These are phyloP conservation scores for Uronychia setigera DNA, from an alignment of 73 alveolate species.

Conservation along the genomic window DNA sequence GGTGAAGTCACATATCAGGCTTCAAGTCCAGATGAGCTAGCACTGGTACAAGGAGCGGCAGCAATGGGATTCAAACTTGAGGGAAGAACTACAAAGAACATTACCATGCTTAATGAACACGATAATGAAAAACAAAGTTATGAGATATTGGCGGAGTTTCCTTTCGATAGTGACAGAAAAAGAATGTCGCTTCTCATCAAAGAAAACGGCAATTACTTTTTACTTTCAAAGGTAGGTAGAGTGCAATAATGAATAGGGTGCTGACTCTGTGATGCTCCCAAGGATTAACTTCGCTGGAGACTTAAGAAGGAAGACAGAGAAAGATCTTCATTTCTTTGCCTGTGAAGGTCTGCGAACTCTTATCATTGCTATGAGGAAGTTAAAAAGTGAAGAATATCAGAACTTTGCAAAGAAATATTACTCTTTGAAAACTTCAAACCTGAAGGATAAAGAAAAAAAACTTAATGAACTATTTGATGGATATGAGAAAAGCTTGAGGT, in stretches of 20 bases:
- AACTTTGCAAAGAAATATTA: slow-evolving; percentile 14
- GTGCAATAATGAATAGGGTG: slow-evolving; percentile 83
- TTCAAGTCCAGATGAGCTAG: slow-evolving; percentile 85
- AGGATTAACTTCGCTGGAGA: slow-evolving; percentile 35
- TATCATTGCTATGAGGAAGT: slow-evolving; percentile 80
- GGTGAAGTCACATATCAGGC: slow-evolving; percentile 85
- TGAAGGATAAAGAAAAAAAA: slow-evolving; percentile 24
- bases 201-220: neutral
- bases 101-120: slow-evolving; percentile 1
- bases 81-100: slow-evolving; percentile 13
- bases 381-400: slow-evolving; percentile 53
- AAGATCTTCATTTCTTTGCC: slow-evolving; percentile 91
- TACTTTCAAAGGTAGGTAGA: neutral
- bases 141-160: slow-evolving; percentile 21
- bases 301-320: slow-evolving; percentile 25
- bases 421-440: slow-evolving; percentile 19
- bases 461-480: slow-evolving; percentile 4
- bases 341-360: slow-evolving; percentile 94
- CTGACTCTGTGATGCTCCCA: slow-evolving; percentile 90
- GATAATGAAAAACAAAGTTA: neutral
- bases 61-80: neutral
- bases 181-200: slow-evolving; percentile 48
- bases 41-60: slow-evolving; percentile 76
- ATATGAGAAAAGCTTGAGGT: neutral
- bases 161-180: slow-evolving; percentile 47